A percentile compares a stretch with the other conserved stretches of the same genome.
These are phyloP conservation scores for Allomyces macrogynus DNA, from an alignment of 192 early-diverging fungal genomes.

Conservation along the genomic window DNA sequence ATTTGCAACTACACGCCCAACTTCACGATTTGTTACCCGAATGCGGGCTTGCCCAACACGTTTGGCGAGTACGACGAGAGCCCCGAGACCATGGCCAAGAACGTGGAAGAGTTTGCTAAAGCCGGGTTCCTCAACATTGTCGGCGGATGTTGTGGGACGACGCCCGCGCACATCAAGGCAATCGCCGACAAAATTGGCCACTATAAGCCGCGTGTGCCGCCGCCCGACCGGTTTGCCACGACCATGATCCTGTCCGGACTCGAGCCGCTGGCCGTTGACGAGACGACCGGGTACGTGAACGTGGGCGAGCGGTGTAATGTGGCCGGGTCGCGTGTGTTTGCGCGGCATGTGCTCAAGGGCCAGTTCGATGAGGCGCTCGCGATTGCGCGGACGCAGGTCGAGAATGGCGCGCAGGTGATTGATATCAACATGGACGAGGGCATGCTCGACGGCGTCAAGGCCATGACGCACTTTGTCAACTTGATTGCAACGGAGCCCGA, in stretches of 20 bases:
- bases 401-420: conserved; percentile 83
- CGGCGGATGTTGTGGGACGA: conserved; percentile 94
- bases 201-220: conserved; percentile 57
- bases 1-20: conserved; percentile 63
- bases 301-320: conserved; percentile 96
- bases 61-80: conserved; percentile 92
- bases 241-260: conserved; percentile 55
- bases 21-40: conserved; percentile 81
- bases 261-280: conserved; percentile 63
- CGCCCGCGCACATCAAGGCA: conserved; percentile 79
- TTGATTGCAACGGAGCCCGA: conserved; percentile 87
- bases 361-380: conserved; percentile 85
- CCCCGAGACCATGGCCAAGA: conserved; percentile 63
- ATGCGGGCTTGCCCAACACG: conserved; percentile 90
- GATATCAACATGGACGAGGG: conserved; percentile 96
- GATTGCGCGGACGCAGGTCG: conserved; percentile 83
- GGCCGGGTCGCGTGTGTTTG: conserved; percentile 83
- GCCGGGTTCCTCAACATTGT: conserved; percentile 89
- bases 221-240: conserved; percentile 21
- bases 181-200: conserved; percentile 53
- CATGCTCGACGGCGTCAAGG: conserved; percentile 77
- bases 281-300: conserved; percentile 73
- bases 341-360: conserved; percentile 75
- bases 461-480: conserved; percentile 88
- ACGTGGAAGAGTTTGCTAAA: conserved; percentile 68